Evolutionary conservation across 352 stramenopile species (phyloP), one percentile per base, ranked within the genome.

Genomic region (Phytophthora pisi): DNA sequence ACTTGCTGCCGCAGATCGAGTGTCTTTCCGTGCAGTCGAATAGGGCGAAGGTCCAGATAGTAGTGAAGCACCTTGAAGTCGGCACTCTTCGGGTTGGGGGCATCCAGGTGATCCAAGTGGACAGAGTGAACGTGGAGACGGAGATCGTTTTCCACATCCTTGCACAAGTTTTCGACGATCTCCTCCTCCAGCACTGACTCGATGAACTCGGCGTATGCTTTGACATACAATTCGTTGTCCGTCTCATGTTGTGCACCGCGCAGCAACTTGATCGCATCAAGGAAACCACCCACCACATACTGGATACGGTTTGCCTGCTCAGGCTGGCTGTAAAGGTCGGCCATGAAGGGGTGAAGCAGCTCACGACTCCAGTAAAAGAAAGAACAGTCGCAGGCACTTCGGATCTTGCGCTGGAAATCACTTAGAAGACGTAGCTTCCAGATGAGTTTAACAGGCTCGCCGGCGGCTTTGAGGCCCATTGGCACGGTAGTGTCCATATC

Each of bases 311-410:
- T 92, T 26, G 79, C 84, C 58, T 95, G 84, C 64, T 95, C 88
- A 9, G 88, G 85, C 62, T 90, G 76, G 30, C 65, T 71, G 64
- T 97, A 97, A 31, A 97, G 68, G 72, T 90, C 80, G 47, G 86
- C 75, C 40, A 98, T 61, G 72, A 98, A 97, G 2, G 81, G 81
- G 45, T 92, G 79, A 16, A 98, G 69, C 18, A 98, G 61, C 71
- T 98, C 92, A 3, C 86, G 83, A 62, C 93, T 96, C 85, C 95
- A 98, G 73, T 98, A 98, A 34, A 98, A 91, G 66, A 97, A 97
- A 7, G 90, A 97, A 65, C 89, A 98, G 70, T 98, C 91, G 66
- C 92, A 98, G 3, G 86, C 91, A 42, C 76, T 80, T 16, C 81
- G 73, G 47, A 98, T 89, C 49, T 90, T 89, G 8, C 88, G 82